Evolutionary conservation across 306 rosid species (phyloP), one percentile per base, ranked within the genome.

Genomic region (Psophocarpus tetragonolobus): DNA sequence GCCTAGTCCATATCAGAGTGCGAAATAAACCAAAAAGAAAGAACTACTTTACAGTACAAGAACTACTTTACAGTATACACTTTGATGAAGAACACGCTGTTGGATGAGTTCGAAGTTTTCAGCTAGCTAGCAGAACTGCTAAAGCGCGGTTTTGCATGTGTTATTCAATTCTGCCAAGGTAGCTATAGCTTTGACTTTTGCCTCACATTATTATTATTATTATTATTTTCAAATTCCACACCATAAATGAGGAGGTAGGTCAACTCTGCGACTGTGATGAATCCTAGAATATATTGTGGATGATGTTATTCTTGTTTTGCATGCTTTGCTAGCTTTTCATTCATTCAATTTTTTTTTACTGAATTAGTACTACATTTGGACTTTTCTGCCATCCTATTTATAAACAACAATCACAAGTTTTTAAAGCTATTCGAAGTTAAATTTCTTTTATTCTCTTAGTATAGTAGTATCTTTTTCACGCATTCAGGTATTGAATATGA

Each of bases 261-360:
- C 97, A 89, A 91, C 89, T 82, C 90, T 68, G 26, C n/a, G 45
- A 33, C 61, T 84, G 82, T 53, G 84, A 82, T 39, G 74, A 85
- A 69, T 84, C 90, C 91, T 73, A 80, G 76, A 79, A 71, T n/a
- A n/a, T n/a, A n/a, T 74, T 77, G 76, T 65, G 57, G 67, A 45
- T 75, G 41, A 24, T 66, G 29, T 44, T 50, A 44, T 8, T 24
- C 8, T 62, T 62, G 24, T 62, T 62, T 62, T 62, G 67, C 67
- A 60, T 60, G 67, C 38, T 29, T 57, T 57, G 18, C 18, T 32
- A 60, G 11, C 35, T 5, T 9, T 58, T 4, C 2, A 6, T 21
- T 38, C 36, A 73, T 13, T 13, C 39, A 14, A 0, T 44, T 17
- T n/a, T 8, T 24, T 50, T 35, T 27, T 23, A 35, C 36, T 1